These are phyloP conservation scores for Coemansia furcata DNA, from an alignment of 192 early-diverging fungal genomes.

Conservation along the genomic window DNA sequence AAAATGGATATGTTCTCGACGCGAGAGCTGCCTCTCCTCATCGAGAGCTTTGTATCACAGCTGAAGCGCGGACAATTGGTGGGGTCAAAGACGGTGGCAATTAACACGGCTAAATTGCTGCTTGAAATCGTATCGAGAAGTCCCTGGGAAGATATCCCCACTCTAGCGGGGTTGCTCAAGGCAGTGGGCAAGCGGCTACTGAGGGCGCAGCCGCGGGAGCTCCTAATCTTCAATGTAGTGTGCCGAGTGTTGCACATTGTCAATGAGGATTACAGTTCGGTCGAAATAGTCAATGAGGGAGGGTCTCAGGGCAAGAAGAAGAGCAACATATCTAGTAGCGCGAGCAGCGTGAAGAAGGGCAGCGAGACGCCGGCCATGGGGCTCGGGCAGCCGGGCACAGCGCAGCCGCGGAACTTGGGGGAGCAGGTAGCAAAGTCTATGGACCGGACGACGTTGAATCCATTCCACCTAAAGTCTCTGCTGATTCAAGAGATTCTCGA, in stretches of 20 bases:
- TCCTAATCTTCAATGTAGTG: conserved; percentile 83
- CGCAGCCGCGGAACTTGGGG: conserved; percentile 49
- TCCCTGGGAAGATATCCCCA: conserved; percentile 65
- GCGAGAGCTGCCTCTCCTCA: conserved; percentile 23
- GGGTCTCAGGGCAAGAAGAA: background rate
- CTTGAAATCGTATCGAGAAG: conserved; percentile 73
- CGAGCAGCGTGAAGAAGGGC: conserved; percentile 19
- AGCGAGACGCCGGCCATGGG: conserved; percentile 39
- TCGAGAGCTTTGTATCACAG: conserved; percentile 56
- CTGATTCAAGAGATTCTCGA: conserved; percentile 85
- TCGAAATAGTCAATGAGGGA: conserved; percentile 18
- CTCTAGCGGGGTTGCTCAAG: conserved; percentile 63
- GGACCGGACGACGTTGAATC: conserved; percentile 33
- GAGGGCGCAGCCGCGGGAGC: conserved; percentile 81
- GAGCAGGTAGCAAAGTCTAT: conserved; percentile 54
- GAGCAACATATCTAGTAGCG: background rate
- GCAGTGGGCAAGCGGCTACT: conserved; percentile 65
- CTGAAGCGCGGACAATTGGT: conserved; percentile 66
- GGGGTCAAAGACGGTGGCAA: conserved; percentile 64
- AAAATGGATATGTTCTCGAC: conserved; percentile 3
- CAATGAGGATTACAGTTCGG: conserved; percentile 56
- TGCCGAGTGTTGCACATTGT: conserved; percentile 83
- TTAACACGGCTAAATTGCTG: conserved; percentile 73
- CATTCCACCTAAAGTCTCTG: conserved; percentile 62
- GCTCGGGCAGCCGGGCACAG: conserved; percentile 13